These are phyloP conservation scores for Cystobasidium pallidum DNA, from an alignment of 1,284 basidiomycete genomes.

Conservation along the genomic window DNA sequence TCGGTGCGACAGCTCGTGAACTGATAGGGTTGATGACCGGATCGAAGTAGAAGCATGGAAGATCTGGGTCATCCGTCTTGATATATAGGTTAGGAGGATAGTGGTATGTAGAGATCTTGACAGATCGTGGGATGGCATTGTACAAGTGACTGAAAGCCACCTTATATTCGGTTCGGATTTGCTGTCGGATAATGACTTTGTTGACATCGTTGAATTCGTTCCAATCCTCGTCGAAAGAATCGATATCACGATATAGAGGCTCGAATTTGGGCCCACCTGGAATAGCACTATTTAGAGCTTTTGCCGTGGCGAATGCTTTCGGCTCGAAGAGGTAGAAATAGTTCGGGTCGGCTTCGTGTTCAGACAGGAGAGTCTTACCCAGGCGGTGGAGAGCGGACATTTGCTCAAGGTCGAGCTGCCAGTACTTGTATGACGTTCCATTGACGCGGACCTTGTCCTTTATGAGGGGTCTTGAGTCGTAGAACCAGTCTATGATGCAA, in stretches of 20 bases:
- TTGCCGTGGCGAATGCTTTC: conserved; percentile 97
- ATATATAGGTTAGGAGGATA: conserved; percentile 97
- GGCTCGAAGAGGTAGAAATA: conserved; percentile 88
- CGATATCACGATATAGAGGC: conserved; percentile 80
- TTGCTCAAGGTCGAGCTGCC: conserved; percentile 86
- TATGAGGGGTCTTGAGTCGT: conserved; percentile 91
- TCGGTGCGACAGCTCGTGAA: conserved; percentile 76
- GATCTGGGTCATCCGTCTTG: conserved; percentile 96
- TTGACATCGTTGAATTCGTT: conserved; percentile 99
- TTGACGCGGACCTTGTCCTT: conserved; percentile 71
- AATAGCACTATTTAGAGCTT: conserved; percentile 93
- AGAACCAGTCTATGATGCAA: conserved; percentile 98
- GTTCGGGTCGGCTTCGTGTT: conserved; percentile 82
- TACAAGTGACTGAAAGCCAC: conserved; percentile 99
- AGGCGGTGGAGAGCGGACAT: conserved; percentile 97
- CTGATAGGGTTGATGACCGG: conserved; percentile 90
- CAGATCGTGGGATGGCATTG: conserved; percentile 95
- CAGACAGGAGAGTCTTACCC: conserved; percentile 88
- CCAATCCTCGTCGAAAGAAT: conserved; percentile 98
- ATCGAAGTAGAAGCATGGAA: conserved; percentile 99
- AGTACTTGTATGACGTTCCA: conserved; percentile 89
- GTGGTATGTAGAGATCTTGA: conserved; percentile 90
- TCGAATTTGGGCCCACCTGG: conserved; percentile 99
- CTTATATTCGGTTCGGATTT: conserved; percentile 98
- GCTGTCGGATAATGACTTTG: conserved; percentile 98